Conservation (phyloP, 1,284 basidiomycete genomes). For the Ganoderma boninense region DNA sequence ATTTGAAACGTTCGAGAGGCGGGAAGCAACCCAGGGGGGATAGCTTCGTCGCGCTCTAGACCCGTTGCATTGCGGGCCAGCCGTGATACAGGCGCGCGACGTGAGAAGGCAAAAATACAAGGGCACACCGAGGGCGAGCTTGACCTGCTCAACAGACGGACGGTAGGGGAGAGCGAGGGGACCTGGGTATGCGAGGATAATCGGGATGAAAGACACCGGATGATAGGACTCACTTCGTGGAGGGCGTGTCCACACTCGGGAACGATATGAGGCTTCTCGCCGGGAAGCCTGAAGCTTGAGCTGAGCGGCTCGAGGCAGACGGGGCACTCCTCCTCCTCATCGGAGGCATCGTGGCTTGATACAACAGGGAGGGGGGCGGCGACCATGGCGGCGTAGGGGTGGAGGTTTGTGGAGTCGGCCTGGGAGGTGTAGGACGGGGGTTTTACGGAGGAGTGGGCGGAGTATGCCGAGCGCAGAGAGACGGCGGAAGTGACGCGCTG, state of each 20-base stretch:
- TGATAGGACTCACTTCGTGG: slow-evolving; percentile 74
- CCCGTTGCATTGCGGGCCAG: not conserved
- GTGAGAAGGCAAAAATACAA: slow-evolving; percentile 13
- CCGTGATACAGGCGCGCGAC: slow-evolving; percentile 9
- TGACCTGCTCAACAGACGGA: not conserved
- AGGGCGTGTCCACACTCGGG: slow-evolving; percentile 98
- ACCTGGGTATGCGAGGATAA: not conserved
- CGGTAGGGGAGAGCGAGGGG: not conserved
- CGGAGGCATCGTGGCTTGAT: slow-evolving; percentile 64
- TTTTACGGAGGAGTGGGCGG: slow-evolving; percentile 39
- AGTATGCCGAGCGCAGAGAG: slow-evolving; percentile 49
- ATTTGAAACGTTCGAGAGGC: not conserved
- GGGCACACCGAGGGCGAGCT: not conserved
- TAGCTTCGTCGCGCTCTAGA: not conserved
- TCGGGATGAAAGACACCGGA: slow-evolving; percentile 3
- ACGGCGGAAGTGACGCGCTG: slow-evolving; percentile 44
- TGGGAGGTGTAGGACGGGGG: slow-evolving; percentile 32
- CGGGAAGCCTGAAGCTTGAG: slow-evolving; percentile 86
- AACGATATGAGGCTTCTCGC: slow-evolving; percentile 96
- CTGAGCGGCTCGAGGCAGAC: slow-evolving; percentile 92
- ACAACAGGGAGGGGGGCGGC: slow-evolving; percentile 73
- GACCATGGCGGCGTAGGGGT: slow-evolving; percentile 64
- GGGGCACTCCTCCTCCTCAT: slow-evolving; percentile 88
- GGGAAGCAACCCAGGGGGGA: not conserved
- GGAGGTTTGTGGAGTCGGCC: slow-evolving; percentile 38